phyloP scores from a whole-genome alignment of 2,329 filamentous ascomycete species.

The Colletotrichum filicis region DNA sequence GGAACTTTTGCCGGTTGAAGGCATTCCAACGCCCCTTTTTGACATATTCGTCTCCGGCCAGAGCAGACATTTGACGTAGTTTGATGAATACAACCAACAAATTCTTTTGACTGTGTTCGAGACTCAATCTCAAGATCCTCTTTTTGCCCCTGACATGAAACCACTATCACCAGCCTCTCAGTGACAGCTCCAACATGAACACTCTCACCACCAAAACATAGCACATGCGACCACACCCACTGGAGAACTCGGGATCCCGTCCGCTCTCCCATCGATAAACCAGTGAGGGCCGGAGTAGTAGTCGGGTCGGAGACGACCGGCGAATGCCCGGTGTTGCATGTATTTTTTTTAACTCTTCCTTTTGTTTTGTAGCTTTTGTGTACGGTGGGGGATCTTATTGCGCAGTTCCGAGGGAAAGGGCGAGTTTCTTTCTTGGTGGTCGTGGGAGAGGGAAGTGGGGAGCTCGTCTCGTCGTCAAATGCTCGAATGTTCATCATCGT shows the following conservation, averaged over 20 bases:
- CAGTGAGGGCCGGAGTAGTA: slow-evolving; percentile 9
- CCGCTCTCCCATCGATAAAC: slow-evolving; percentile 12
- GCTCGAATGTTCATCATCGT: no score
- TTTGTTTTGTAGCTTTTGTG: neutral
- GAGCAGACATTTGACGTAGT: neutral
- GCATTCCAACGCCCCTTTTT: fast-evolving
- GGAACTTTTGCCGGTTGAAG: slow-evolving; percentile 3
- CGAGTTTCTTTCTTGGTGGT: neutral
- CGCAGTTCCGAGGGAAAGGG: neutral
- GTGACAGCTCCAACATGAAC: neutral
- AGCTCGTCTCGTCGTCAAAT: neutral
- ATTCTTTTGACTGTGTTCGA: no score
- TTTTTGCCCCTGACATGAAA: no score
- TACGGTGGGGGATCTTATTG: neutral
- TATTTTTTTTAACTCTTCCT: neutral
- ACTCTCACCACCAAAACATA: neutral
- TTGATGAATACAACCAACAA: neutral
- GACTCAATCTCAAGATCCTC: no score
- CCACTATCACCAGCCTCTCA: neutral
- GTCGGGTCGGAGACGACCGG: slow-evolving; percentile 7
- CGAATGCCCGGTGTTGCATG: neutral
- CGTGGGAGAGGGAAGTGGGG: neutral
- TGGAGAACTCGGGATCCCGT: slow-evolving; percentile 14
- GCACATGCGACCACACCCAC: slow-evolving; percentile 2
- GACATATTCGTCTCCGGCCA: neutral